These are phyloP conservation scores for Alternaria sp. DNA, from an alignment of 2,329 filamentous ascomycete species.

Conservation along the genomic window DNA sequence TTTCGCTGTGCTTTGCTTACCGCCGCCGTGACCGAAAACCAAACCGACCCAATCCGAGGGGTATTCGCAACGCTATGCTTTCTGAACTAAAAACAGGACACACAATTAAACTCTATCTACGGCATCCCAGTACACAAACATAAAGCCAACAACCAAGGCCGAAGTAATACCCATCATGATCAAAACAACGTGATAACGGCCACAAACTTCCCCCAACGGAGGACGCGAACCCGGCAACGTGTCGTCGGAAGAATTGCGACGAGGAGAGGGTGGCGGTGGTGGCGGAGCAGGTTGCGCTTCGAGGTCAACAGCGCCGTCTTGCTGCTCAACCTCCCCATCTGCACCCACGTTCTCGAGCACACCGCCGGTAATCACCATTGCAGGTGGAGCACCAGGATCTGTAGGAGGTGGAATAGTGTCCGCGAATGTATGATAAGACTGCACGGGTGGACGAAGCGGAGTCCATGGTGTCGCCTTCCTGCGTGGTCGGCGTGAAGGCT, in stretches of 20 bases:
- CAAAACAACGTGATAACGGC: background rate
- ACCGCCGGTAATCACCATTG: background rate
- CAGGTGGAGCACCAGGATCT: background rate
- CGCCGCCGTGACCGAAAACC: constrained; percentile 2
- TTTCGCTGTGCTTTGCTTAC: constrained; percentile 2
- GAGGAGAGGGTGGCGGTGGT: background rate
- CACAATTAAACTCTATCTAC: constrained; percentile 2
- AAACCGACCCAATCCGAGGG: constrained; percentile 3
- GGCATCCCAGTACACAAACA: constrained; percentile 7
- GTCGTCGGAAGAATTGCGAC: background rate
- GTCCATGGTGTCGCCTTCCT: background rate
- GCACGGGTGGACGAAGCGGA: background rate
- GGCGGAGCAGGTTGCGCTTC: constrained; percentile 4
- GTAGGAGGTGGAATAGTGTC: background rate
- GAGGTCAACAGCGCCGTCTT: constrained; percentile 2
- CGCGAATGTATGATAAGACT: constrained; percentile 4
- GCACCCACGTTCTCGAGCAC: constrained; percentile 2
- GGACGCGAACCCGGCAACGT: background rate
- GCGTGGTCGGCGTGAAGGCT: background rate
- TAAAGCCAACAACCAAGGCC: constrained; percentile 1
- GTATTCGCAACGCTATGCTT: constrained; percentile 22
- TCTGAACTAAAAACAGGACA: background rate
- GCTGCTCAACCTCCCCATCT: background rate
- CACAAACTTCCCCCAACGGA: background rate
- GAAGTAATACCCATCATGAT: background rate